phyloP scores from a whole-genome alignment of 2,329 filamentous ascomycete species.

The Fusarium verticillioides region DNA sequence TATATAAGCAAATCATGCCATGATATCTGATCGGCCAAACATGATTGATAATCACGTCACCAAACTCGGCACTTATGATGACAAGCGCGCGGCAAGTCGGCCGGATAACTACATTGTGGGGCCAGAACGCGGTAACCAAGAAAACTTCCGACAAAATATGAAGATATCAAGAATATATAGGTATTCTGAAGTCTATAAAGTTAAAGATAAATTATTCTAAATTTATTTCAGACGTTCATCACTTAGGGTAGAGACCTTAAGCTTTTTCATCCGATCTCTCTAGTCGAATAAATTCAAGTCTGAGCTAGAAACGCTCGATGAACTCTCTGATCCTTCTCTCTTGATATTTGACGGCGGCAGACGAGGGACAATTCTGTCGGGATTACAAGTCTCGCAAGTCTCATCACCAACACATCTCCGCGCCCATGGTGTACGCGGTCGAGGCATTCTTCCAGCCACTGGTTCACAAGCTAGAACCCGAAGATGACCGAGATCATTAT shows the following conservation, averaged over 20 bases:
- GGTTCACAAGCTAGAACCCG: background rate
- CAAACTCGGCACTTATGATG: background rate
- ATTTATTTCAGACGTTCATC: too few relatives aligned
- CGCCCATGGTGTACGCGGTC: background rate
- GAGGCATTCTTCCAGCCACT: background rate
- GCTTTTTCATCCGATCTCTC: rapidly evolving
- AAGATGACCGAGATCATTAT: background rate
- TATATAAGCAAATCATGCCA: background rate
- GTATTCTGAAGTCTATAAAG: too few relatives aligned
- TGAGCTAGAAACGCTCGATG: background rate
- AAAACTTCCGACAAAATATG: rapidly evolving
- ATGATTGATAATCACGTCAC: constrained; percentile 14
- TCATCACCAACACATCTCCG: background rate
- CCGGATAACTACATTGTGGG: too few relatives aligned
- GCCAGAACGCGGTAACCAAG: background rate
- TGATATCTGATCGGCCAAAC: background rate
- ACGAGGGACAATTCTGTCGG: background rate
- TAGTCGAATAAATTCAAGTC: background rate
- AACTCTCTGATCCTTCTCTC: background rate
- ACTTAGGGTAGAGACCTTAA: background rate
- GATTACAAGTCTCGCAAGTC: background rate
- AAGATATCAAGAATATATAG: background rate
- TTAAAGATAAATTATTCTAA: too few relatives aligned
- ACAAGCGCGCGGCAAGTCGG: constrained; percentile 8
- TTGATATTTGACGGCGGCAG: background rate